These are phyloP conservation scores for Scheffersomyces insectosa DNA, from an alignment of 1,139 yeast species.

Conservation along the genomic window DNA sequence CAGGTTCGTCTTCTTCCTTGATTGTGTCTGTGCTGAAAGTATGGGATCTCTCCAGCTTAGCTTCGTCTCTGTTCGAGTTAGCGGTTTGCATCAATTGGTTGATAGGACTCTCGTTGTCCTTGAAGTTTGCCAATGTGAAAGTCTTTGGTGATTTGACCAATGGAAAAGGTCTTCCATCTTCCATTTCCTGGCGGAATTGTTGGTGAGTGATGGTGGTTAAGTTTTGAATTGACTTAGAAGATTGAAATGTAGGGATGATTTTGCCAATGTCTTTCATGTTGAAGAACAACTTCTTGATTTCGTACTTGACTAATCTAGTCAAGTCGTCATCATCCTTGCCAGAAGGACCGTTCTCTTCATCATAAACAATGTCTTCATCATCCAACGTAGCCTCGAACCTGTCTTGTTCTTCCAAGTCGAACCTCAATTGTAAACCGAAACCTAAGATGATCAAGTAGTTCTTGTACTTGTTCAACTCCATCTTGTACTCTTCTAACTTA, in stretches of 20 bases:
- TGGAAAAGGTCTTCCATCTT: constrained; percentile 16
- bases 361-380: constrained; percentile 2
- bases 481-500: constrained; percentile 43
- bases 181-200: constrained; percentile 4
- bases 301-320: constrained; percentile 36
- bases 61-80: constrained; percentile 12
- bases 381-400: constrained; percentile 11
- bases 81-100: constrained; percentile 34
- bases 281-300: constrained; percentile 37
- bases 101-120: constrained; percentile 41
- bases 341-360: constrained; percentile 4
- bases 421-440: constrained; percentile 48
- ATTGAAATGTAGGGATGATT: constrained; percentile 40
- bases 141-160: constrained; percentile 49
- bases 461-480: constrained; percentile 47
- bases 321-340: constrained; percentile 26
- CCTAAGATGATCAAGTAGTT: constrained; percentile 48
- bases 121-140: constrained; percentile 38
- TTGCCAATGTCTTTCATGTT: constrained; percentile 38
- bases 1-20: constrained; percentile 35
- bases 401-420: constrained; percentile 41
- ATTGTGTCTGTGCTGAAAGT: constrained; percentile 40
- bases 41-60: constrained; percentile 15
- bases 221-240: constrained; percentile 34
- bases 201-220: constrained; percentile 17